Base-by-base conservation (phyloP, 2,329 filamentous ascomycete species). In the Alternaria arbusti region DNA sequence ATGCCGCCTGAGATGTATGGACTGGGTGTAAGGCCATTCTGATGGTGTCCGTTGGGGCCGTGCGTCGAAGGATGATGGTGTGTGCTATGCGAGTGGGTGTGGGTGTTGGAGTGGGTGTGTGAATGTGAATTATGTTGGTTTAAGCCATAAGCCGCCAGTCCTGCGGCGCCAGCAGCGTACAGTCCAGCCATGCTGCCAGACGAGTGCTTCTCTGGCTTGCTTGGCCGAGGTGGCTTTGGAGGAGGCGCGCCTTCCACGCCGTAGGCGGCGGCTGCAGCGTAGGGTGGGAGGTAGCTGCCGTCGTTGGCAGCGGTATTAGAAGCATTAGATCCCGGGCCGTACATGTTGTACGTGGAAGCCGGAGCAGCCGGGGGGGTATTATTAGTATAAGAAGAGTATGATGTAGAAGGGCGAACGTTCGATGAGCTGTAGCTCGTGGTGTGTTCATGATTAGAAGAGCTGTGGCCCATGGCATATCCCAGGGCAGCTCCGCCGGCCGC, bases 91-190 rank as follows among this genome's bases (percentile, higher is more conserved):
- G 58, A 54, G 13, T 64, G 57, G 22, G 43, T 25, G 62, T 83
- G 77, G 54, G 61, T 79, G 68, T 70, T 67, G 65, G 64, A 47
- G 65, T 66, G 66, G 68, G 64, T 46, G 45, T 68, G 57, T 13
- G 50, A 62, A 58, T 77, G 67, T n/a, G 74, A 70, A 66, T 78
- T 76, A 61, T 82, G 79, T 59, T 83, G 77, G 64, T 80, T 79
- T 65, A 82, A 65, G 57, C 79, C 81, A 69, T 86, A 84, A 5
- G 82, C 83, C 46, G 82, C 83, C 26, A 83, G 72, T n/a, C 80
- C 84, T 30, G 83, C 81, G 52, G 80, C 82, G 49, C 81, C 82
- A 67, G 82, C 81, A 66, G 82, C 81, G 68, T 84, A 83, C 23
- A 85, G 68, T 49, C 82, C 82, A 59, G 80, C 70, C 63, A 83